Percentiles rank a stretch among this genome's conserved stretches.
phyloP scores from a whole-genome alignment of 108 stramenopile species.

The Fragilaria radians region DNA sequence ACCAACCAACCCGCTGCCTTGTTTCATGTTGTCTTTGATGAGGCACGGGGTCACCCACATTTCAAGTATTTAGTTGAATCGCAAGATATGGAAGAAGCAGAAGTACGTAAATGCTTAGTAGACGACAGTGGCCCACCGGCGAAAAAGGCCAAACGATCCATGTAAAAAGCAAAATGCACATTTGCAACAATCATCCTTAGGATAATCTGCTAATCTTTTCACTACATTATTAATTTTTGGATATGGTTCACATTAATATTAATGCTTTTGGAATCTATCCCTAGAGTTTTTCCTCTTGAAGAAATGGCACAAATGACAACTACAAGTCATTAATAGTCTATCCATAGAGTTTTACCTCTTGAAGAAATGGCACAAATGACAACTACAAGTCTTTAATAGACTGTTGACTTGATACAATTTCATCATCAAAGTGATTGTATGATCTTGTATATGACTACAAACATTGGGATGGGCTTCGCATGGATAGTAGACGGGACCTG shows the following conservation, averaged over 20 bases:
- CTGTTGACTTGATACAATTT: no score
- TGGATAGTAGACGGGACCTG: no score
- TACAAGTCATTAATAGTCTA: no score
- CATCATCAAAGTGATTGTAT: no score
- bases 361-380: no score
- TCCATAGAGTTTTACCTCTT: no score
- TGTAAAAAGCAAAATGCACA: not conserved
- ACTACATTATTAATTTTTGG: not conserved
- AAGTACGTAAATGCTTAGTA: conserved; percentile 47
- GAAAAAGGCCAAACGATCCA: not conserved
- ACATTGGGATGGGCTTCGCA: no score
- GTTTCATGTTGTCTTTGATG: conserved; percentile 72
- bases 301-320: no score
- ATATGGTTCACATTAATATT: not conserved
- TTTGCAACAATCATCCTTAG: not conserved
- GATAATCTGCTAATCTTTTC: not conserved
- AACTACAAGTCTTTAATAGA: no score
- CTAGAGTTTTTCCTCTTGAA: no score
- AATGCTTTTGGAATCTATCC: conserved; percentile 4
- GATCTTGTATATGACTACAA: no score
- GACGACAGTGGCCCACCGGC: conserved; percentile 15
- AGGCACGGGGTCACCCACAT: conserved; percentile 38
- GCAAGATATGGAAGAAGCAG: conserved; percentile 77
- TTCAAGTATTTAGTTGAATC: conserved; percentile 22
- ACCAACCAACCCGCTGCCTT: conserved; percentile 62